These are phyloP conservation scores for Fusarium torulosum DNA, from an alignment of 2,329 filamentous ascomycete genomes.

Conservation along the genomic window DNA sequence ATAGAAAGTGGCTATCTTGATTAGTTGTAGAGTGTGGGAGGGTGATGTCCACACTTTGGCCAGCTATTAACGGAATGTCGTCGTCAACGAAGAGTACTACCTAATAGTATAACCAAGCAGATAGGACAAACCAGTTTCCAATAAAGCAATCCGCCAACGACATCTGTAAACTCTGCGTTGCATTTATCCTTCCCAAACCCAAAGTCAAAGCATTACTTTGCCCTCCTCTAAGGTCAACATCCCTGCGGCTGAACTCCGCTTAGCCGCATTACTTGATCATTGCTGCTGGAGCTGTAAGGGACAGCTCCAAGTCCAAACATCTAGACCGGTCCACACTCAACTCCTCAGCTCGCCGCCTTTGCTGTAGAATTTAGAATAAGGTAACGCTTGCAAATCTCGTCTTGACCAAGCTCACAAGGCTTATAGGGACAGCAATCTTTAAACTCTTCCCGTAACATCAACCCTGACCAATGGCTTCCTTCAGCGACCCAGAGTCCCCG, in stretches of 20 bases:
- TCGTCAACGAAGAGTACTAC: background rate
- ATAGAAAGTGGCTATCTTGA: background rate
- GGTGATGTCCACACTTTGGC: slow-evolving; percentile 3
- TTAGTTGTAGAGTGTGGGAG: background rate
- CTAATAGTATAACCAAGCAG: background rate
- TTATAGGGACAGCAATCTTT: slow-evolving; percentile 2
- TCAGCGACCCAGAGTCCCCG: slow-evolving; percentile 3
- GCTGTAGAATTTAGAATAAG: background rate
- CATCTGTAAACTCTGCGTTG: background rate
- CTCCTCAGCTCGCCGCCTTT: slow-evolving; percentile 20
- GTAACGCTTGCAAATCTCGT: background rate
- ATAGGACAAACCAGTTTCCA: background rate
- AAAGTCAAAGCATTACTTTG: background rate
- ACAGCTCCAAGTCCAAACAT: slow-evolving; percentile 12
- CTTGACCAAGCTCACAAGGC: slow-evolving; percentile 4
- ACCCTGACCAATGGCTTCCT: slow-evolving; percentile 1
- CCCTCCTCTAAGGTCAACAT: background rate
- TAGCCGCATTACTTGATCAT: slow-evolving; percentile 25
- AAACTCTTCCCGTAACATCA: background rate
- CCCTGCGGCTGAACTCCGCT: slow-evolving; percentile 28
- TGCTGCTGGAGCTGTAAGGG: background rate
- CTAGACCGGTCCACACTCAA: slow-evolving; percentile 15
- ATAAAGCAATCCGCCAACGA: background rate
- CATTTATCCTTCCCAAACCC: background rate
- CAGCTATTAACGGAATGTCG: background rate